These are phyloP conservation scores for Cladobotryum mycophilum DNA, from an alignment of 2,329 filamentous ascomycete species.

Conservation along the genomic window DNA sequence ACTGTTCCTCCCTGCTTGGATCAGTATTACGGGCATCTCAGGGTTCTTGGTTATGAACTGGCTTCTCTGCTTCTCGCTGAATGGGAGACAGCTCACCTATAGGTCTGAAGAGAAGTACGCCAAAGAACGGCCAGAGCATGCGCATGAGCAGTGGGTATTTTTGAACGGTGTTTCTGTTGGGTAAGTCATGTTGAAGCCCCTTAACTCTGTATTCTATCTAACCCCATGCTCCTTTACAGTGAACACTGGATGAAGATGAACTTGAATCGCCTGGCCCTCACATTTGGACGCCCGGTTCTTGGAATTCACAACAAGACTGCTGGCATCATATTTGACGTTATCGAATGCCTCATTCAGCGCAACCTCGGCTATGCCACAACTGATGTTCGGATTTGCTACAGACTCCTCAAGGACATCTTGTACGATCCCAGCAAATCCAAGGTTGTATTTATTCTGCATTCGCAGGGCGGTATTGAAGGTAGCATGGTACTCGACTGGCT, in stretches of 20 bases:
- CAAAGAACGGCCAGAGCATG: constrained; percentile 40
- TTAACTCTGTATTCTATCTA: too few species aligned
- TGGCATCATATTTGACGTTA: constrained; percentile 68
- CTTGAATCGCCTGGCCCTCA: constrained; percentile 63
- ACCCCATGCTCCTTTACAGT: constrained; percentile 24
- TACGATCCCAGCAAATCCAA: constrained; percentile 58
- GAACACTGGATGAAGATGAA: constrained; percentile 64
- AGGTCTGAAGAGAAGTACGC: constrained; percentile 49
- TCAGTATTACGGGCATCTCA: constrained; percentile 31
- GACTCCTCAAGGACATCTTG: constrained; percentile 56
- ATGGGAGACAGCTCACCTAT: constrained; percentile 44
- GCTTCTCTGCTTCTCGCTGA: constrained; percentile 43
- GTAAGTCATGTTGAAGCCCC: constrained; percentile 31
- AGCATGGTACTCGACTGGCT: constrained; percentile 71
- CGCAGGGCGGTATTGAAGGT: constrained; percentile 70
- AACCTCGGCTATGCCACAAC: constrained; percentile 65
- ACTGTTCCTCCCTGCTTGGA: constrained; percentile 43
- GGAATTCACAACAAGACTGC: constrained; percentile 72
- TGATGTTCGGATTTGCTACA: constrained; percentile 59
- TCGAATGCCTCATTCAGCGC: constrained; percentile 72
- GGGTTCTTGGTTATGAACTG: constrained; percentile 46
- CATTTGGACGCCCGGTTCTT: constrained; percentile 63
- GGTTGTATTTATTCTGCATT: constrained; percentile 68
- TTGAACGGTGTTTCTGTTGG: constrained; percentile 65
- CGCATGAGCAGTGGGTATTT: constrained; percentile 71